A percentile compares a stretch with the other conserved stretches of the same genome.
phyloP scores from a whole-genome alignment of 2,329 filamentous ascomycete genomes.

The Alternaria brassicicola region DNA sequence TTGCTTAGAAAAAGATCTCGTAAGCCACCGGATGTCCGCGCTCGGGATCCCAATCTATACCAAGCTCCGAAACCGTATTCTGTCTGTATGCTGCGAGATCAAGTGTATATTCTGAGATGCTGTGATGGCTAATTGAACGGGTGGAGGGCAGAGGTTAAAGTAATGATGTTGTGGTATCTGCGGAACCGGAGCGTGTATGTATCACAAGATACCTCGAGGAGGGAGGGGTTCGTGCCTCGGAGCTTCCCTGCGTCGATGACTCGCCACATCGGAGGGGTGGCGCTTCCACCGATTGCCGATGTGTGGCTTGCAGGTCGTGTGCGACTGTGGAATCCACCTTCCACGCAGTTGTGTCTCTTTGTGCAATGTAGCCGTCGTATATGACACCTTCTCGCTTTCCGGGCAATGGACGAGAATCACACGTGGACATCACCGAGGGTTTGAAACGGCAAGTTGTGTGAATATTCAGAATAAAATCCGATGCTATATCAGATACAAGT shows the following conservation, averaged over 20 bases:
- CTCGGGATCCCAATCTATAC: not conserved
- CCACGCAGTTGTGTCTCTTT: not conserved
- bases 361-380: not conserved
- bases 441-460: not conserved
- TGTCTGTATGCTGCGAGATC: not conserved
- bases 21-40: conserved; percentile 9
- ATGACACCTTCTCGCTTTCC: not conserved
- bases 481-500: conserved; percentile 4
- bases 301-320: conserved; percentile 2
- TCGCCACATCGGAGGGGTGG: not conserved
- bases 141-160: not conserved
- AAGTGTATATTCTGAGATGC: not conserved
- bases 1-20: conserved; percentile 11
- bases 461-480: not conserved
- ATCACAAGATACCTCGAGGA: conserved; percentile 11
- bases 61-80: not conserved
- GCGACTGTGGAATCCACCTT: not conserved
- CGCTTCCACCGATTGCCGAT: conserved; percentile 9
- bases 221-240: conserved; percentile 18
- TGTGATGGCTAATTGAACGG: not conserved
- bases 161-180: conserved; percentile 3
- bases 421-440: not conserved
- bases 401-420: not conserved
- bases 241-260: conserved; percentile 17
- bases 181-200: conserved; percentile 13